Percentiles rank a stretch among this genome's conserved stretches.
phyloP scores from a whole-genome alignment of 108 stramenopile genomes.

The Cyclotella kingstonii region DNA sequence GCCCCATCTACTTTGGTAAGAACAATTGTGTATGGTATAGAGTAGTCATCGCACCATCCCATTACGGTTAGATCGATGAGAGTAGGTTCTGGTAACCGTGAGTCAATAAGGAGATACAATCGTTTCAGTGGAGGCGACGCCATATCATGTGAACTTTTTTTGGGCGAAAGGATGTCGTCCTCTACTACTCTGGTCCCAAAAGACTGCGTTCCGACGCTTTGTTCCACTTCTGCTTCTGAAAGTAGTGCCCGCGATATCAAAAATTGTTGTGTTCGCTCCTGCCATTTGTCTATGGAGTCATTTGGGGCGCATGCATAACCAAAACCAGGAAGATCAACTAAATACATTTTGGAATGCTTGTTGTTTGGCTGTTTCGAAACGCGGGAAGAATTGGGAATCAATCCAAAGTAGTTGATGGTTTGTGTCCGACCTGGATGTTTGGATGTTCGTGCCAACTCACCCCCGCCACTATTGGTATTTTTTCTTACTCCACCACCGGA shows the following conservation, averaged over 20 bases:
- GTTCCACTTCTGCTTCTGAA: background rate
- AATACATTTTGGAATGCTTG: conserved; percentile 27
- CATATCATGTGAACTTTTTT: background rate
- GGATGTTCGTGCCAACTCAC: conserved; percentile 70
- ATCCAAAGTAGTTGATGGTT: conserved; percentile 82
- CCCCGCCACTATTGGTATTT: conserved; percentile 25
- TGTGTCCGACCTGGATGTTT: conserved; percentile 93
- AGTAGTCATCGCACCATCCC: conserved; percentile 83
- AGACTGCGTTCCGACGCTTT: no score
- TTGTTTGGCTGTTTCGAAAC: background rate
- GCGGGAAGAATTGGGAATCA: conserved; percentile 36
- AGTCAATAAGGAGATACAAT: conserved; percentile 73
- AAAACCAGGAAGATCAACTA: conserved; percentile 83
- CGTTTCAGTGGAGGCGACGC: conserved; percentile 46
- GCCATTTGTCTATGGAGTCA: conserved; percentile 69
- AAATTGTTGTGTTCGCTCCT: conserved; percentile 72
- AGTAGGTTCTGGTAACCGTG: conserved; percentile 48
- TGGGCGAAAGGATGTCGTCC: conserved; percentile 19
- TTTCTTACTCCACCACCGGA: conserved; percentile 15
- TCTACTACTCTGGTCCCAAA: background rate
- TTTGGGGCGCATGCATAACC: conserved; percentile 77
- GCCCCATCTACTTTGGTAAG: conserved; percentile 83
- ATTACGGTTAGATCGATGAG: conserved; percentile 66
- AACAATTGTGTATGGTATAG: conserved; percentile 69
- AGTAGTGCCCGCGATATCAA: conserved; percentile 39